Evolutionary conservation across 169 alveolate genomes (phyloP).

Genomic region (Cryptosporidium viatorum): DNA sequence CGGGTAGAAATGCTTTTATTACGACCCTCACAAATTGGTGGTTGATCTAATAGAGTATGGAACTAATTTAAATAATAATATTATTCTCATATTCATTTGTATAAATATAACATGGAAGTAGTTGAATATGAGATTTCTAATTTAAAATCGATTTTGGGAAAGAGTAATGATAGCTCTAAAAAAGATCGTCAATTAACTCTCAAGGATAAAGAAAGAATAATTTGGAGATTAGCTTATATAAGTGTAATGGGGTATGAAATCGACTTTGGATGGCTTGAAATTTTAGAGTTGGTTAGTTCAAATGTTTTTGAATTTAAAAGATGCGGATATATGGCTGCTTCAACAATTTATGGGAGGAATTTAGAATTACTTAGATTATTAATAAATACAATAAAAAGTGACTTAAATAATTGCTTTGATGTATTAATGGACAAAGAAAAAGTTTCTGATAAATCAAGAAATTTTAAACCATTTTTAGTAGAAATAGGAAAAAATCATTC

Average conservation of each 20-base stretch:
- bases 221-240: constrained; percentile 52
- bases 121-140: constrained; percentile 35
- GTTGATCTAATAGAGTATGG: neutral
- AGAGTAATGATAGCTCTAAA: neutral
- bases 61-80: neutral
- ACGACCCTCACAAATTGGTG: neutral
- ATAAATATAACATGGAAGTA: constrained; percentile 11
- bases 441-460: neutral
- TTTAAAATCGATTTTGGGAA: neutral
- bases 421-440: neutral
- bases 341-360: constrained; percentile 10
- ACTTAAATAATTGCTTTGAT: constrained; percentile 37
- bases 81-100: neutral
- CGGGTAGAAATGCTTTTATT: neutral
- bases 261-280: constrained; percentile 65
- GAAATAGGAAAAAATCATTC: neutral
- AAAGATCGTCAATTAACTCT: constrained; percentile 6
- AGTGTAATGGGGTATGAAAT: constrained; percentile 31
- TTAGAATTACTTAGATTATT: constrained; percentile 47
- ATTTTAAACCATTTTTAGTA: neutral
- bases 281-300: constrained; percentile 44
- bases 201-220: constrained; percentile 44
- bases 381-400: constrained; percentile 64
- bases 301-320: constrained; percentile 7
- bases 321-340: constrained; percentile 68